Base-by-base conservation (phyloP, 2,329 filamentous ascomycete genomes). In the Penicillium hesseltinei region DNA sequence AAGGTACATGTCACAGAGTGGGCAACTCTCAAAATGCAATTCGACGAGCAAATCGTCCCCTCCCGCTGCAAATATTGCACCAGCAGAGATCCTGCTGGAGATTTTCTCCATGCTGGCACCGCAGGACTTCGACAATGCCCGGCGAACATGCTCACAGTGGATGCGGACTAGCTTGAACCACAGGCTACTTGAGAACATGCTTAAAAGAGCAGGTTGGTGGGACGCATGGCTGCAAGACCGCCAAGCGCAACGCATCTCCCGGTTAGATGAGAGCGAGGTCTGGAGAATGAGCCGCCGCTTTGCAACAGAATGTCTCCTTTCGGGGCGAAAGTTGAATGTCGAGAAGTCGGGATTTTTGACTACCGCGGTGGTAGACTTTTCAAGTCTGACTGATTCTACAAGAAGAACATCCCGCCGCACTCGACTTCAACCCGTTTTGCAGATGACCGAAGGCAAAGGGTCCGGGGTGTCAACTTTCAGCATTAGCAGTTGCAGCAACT, bases 101-200 rank as follows among this genome's bases (percentile, higher is more conserved):
- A 77, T 84, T 5, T 81, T 78, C 57, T 62, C 59, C 6, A 73
- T 77, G 61, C 69, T 83, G 4, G 63, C 69, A 15, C 81, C 81
- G 0, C 69, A 71, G 25, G 78, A 82, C 62, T 88, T 87, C 68
- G 82, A 89, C 64, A 77, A 82, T 53, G 84, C 85, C 17, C 79
- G 86, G 19, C 81, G 83, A 60, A 81, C 81, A 19, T 89, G 85
- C 65, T 80, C 81, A 45, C 71, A 73, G 36, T 89, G 84, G 86
- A 84, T 87, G 75, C 70, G 79, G 38, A 80, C 79, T 23, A 83
- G 84, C 49, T 69, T 88, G n/a, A 74, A 85, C 49, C 70, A 72
- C 42, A 71, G 65, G 2, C 62, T 88, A 2, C 72, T 88, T 11
- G 70, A 73, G 27, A 65, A 64, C 2, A 86, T 87, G 82, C 66